Conservation (phyloP, 495 filamentous ascomycete species). For the Ramalina intermedia region DNA sequence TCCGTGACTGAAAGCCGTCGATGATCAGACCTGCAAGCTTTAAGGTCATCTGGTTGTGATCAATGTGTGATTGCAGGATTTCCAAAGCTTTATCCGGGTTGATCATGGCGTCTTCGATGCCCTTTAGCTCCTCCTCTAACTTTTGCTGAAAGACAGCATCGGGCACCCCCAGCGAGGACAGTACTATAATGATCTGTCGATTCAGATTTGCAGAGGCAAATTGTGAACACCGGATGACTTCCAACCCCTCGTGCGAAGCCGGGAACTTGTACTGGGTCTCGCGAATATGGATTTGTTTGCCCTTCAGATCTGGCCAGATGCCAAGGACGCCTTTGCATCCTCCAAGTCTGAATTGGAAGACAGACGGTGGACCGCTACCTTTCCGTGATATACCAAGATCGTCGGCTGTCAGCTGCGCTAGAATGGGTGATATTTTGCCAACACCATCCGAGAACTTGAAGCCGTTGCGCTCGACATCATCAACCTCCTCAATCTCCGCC, state of each 20-base stretch:
- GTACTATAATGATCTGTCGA: slow-evolving; percentile 71
- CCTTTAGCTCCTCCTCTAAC: slow-evolving; percentile 45
- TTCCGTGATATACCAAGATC: slow-evolving; percentile 43
- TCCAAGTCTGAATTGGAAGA: slow-evolving; percentile 80
- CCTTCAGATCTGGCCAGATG: slow-evolving; percentile 44
- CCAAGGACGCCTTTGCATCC: slow-evolving; percentile 85
- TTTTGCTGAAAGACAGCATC: slow-evolving; percentile 54
- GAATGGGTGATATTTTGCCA: slow-evolving; percentile 71
- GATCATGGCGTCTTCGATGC: slow-evolving; percentile 52
- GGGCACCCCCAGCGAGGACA: slow-evolving; percentile 61
- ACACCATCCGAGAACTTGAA: slow-evolving; percentile 83
- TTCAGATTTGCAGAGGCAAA: slow-evolving; percentile 68
- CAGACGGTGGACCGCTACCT: slow-evolving; percentile 46
- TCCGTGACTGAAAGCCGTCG: slow-evolving; percentile 59
- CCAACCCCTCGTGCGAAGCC: slow-evolving; percentile 53
- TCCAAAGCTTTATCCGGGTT: slow-evolving; percentile 45
- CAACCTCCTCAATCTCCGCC: slow-evolving; percentile 27
- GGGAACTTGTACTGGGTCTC: slow-evolving; percentile 78
- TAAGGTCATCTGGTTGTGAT: slow-evolving; percentile 70
- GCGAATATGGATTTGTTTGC: slow-evolving; percentile 57
- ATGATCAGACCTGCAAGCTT: slow-evolving; percentile 57
- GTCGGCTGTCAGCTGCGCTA: slow-evolving; percentile 52
- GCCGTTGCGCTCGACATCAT: slow-evolving; percentile 51
- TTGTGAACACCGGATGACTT: slow-evolving; percentile 70
- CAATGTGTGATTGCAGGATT: slow-evolving; percentile 59